Conservation (phyloP, 2,329 filamentous ascomycete species). For the Fusarium dimerum region DNA sequence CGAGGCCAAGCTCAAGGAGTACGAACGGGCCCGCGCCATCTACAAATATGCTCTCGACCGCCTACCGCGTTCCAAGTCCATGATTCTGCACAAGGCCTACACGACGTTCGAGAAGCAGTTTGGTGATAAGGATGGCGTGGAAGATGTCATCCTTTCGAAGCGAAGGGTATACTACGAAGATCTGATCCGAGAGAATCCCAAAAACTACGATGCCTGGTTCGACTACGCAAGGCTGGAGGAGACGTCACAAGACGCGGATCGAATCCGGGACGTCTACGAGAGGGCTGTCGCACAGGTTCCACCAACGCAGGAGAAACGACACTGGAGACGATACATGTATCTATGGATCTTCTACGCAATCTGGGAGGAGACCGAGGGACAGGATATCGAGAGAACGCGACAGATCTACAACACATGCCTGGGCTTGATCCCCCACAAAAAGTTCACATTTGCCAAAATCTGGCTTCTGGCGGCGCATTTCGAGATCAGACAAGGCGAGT, state of each 20-base stretch:
- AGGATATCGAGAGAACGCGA: slow-evolving; percentile 74
- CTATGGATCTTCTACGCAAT: slow-evolving; percentile 97
- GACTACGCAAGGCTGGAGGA: slow-evolving; percentile 93
- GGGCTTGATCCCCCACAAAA: slow-evolving; percentile 87
- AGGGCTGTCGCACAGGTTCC: slow-evolving; percentile 93
- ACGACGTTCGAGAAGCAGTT: slow-evolving; percentile 99
- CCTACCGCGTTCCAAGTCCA: slow-evolving; percentile 83
- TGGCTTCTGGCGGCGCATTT: slow-evolving; percentile 95
- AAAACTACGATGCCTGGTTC: slow-evolving; percentile 97
- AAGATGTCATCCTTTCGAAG: slow-evolving; percentile 95
- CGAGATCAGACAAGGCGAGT: slow-evolving; percentile 82
- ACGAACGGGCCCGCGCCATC: slow-evolving; percentile 89
- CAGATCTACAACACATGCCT: slow-evolving; percentile 92
- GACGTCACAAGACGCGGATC: slow-evolving; percentile 75
- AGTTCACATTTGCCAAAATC: slow-evolving; percentile 95
- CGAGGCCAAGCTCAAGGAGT: slow-evolving; percentile 92
- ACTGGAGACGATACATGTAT: slow-evolving; percentile 97
- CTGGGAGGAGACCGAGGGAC: slow-evolving; percentile 87
- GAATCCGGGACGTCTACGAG: slow-evolving; percentile 91
- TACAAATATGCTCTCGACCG: slow-evolving; percentile 97
- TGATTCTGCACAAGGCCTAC: slow-evolving; percentile 86
- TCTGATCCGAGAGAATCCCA: slow-evolving; percentile 87
- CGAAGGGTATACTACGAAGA: slow-evolving; percentile 92
- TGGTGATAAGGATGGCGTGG: slow-evolving; percentile 88
- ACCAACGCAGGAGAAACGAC: slow-evolving; percentile 92